Base-by-base conservation (phyloP, 108 stramenopile genomes). In the Discostella stelligeroides region DNA sequence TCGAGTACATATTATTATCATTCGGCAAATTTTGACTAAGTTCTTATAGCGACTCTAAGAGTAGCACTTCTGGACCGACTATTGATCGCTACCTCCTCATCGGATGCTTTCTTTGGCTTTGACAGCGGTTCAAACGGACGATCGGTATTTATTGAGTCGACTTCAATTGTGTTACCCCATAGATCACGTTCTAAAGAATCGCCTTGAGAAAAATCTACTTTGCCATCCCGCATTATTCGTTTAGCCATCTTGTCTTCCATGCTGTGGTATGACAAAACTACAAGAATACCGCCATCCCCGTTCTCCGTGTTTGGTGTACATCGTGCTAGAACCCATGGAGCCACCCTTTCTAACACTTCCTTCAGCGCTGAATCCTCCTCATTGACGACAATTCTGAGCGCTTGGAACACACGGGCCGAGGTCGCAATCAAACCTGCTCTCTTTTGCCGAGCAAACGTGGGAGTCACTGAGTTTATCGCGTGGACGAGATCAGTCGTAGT, bases 221-320 rank as follows among this genome's bases (percentile, higher is more conserved):
- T 82, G 11, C 95, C 95, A 81, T 92, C 90, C 24, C 92, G 76
- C 72, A 96, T 86, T 13, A 91, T 80, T 25, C 95, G 85, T 63
- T 96, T 96, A 10, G 92, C 85, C 25, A 86, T 84, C 38, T 95
- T 79, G 72, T 96, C 97, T 67, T 98, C 97, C 84, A 96, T 87
- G 58, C 87, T 89, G 66, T 98, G 97, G 79, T 96, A 98, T n/a
- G 92, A 85, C 60, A 98, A 56, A 17, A 95, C 91, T 1, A 86
- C 97, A 25, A 96, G 66, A 5, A 75, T 62, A 45, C 78, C 78
- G 21, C 45, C 51, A 45, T 45, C 43, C 11, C 17, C 25, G 63
- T 51, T 50, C 38, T 38, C 66, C 15, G 42, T 63, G 48, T 37
- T 28, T 28, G 88, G 80, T 38, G 88, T 87, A 17, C 71, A 72